These are phyloP conservation scores for Gyromitra esculenta DNA, from an alignment of 2,329 filamentous ascomycete genomes.

Conservation along the genomic window DNA sequence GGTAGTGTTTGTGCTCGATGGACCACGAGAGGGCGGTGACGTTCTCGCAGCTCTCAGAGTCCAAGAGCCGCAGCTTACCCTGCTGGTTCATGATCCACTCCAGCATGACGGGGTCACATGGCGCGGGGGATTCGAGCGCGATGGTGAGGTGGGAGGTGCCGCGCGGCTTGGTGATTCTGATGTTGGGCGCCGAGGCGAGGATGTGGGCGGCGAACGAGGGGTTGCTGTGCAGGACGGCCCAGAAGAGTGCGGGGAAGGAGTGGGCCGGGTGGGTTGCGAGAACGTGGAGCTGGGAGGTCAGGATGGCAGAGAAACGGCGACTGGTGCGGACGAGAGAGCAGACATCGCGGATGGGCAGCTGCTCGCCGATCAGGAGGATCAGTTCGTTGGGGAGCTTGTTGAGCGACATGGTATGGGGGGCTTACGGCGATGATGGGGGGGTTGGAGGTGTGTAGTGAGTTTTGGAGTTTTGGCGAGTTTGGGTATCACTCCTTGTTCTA, in stretches of 20 bases:
- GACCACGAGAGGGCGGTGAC: neutral
- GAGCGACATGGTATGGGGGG: neutral
- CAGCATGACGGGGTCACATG: neutral
- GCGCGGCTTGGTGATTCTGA: neutral
- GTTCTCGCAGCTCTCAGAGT: neutral
- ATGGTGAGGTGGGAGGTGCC: neutral
- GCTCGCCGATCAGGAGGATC: neutral
- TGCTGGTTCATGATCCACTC: neutral
- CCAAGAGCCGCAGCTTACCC: neutral
- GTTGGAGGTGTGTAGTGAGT: neutral
- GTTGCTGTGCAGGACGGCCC: conserved; percentile 1
- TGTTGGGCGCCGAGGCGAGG: neutral
- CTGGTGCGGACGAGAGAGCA: neutral
- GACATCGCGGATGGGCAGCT: conserved; percentile 1
- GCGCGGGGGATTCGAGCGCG: neutral
- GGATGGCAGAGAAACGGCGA: neutral
- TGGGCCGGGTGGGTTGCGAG: neutral
- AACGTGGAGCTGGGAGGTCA: neutral
- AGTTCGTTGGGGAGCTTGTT: conserved; percentile 1
- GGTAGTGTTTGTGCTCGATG: neutral
- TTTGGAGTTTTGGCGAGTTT: neutral
- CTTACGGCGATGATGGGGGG: neutral
- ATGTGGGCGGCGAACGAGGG: neutral
- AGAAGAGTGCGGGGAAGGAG: neutral
- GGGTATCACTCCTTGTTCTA: too few relatives aligned